Base-by-base conservation (phyloP, 78 protist genomes). In the Mantamonas sphyraenae region DNA sequence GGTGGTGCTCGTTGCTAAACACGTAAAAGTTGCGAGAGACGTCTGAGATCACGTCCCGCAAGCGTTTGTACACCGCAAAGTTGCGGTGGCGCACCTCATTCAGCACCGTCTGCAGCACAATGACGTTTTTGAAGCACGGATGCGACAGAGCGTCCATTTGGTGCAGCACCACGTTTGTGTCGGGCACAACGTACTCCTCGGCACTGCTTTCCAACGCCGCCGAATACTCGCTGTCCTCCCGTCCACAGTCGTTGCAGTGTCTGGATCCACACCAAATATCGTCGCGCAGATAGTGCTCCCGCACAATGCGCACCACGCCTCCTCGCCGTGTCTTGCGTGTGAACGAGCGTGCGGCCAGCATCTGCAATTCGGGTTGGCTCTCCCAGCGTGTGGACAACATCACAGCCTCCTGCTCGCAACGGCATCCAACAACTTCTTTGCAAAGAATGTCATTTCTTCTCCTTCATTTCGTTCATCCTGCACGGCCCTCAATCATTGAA, bases 161-260 rank as follows among this genome's bases (percentile, higher is more conserved):
- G 56, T 83, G 92, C 17, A 86, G 66, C 12, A 91, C 68, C n/a
- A 84, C 89, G 47, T 86, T 86, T 0, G 95, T 84, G 68, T 91
- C 95, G 9, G 83, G 70, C 34, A 90, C 31, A 9, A 76, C 22
- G 65, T 47, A 34, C 39, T 63, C n/a, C n/a, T n/a, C n/a, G n/a
- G n/a, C n/a, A n/a, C n/a, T n/a, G n/a, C n/a, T n/a, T n/a, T n/a
- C n/a, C n/a, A n/a, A n/a, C n/a, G n/a, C n/a, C n/a, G n/a, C n/a
- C n/a, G n/a, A n/a, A n/a, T n/a, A n/a, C n/a, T n/a, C n/a, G n/a
- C n/a, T n/a, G n/a, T n/a, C n/a, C n/a, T n/a, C n/a, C n/a, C n/a
- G 61, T 38, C 10, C 20, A 73, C 91, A 84, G 30, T 16, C 4
- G 33, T 7, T 26, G 72, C 90, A 90, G 3, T 22, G 31, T 26